These are phyloP conservation scores for Trichosporon faecale DNA, from an alignment of 1,284 basidiomycete genomes.

Conservation along the genomic window DNA sequence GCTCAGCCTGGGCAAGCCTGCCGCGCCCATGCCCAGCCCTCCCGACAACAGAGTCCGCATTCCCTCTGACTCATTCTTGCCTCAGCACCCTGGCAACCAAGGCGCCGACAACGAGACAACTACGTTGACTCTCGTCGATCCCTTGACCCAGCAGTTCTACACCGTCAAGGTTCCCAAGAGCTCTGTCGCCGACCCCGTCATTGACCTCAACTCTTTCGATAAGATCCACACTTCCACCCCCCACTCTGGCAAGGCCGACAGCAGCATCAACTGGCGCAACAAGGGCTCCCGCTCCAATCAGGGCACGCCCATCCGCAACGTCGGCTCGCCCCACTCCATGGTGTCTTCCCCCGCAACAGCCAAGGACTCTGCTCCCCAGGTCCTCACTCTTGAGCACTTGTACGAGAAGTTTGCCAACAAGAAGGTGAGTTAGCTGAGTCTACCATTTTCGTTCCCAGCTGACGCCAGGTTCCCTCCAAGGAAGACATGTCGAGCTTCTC, in stretches of 20 bases:
- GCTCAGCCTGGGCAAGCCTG: slow-evolving; percentile 23
- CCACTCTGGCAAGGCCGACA: slow-evolving; percentile 35
- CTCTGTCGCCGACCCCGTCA: neutral
- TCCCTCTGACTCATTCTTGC: neutral
- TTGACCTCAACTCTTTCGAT: neutral
- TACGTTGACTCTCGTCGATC: slow-evolving; percentile 20
- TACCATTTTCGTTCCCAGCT: too few relatives aligned
- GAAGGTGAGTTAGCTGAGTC: slow-evolving; percentile 16
- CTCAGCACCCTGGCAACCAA: neutral
- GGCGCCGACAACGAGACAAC: neutral
- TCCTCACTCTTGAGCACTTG: slow-evolving; percentile 43
- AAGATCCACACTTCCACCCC: slow-evolving; percentile 4
- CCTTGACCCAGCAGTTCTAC: slow-evolving; percentile 21
- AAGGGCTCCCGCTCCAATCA: slow-evolving; percentile 11
- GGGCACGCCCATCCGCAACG: neutral
- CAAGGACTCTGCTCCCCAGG: neutral
- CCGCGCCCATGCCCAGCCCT: slow-evolving; percentile 19
- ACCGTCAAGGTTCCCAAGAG: slow-evolving; percentile 18
- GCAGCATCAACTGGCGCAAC: slow-evolving; percentile 42
- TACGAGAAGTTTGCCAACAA: slow-evolving; percentile 37
- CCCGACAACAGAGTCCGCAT: neutral
- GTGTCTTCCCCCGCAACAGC: neutral
- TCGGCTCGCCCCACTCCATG: neutral
- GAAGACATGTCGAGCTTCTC: neutral
- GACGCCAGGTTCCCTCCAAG: neutral